A percentile compares a stretch with the other conserved stretches of the same genome.
Conservation (phyloP, 2,329 filamentous ascomycete genomes). For the Verticillium zaregamsianum region DNA sequence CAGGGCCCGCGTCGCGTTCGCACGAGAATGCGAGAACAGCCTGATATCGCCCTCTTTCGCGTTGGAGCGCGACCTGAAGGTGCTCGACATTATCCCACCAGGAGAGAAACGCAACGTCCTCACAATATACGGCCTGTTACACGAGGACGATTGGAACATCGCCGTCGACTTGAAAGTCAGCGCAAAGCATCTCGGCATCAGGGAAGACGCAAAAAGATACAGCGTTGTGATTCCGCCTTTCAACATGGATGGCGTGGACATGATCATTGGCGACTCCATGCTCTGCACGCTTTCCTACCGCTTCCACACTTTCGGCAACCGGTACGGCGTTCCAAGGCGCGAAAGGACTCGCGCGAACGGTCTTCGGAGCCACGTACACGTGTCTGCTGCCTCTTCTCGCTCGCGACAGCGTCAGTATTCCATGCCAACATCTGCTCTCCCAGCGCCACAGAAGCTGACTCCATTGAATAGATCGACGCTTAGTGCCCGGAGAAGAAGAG, state of each 20-base stretch:
- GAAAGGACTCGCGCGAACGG: neutral
- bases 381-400: too few relatives aligned
- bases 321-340: too few relatives aligned
- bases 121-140: neutral
- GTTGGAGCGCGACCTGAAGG: too few relatives aligned
- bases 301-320: neutral
- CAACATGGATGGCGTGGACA: neutral
- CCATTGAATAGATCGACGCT: too few relatives aligned
- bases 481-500: too few relatives aligned
- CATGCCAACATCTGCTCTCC: too few relatives aligned
- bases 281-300: neutral
- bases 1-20: too few relatives aligned
- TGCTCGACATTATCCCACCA: neutral
- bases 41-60: too few relatives aligned
- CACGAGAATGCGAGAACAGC: too few relatives aligned
- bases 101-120: neutral
- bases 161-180: neutral
- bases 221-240: neutral
- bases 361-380: too few relatives aligned
- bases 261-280: neutral
- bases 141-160: neutral
- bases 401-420: too few relatives aligned
- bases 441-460: too few relatives aligned
- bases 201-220: neutral
- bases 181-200: neutral